Evolutionary conservation across 2,329 filamentous ascomycete genomes (phyloP).

Genomic region (Penicillium sp.): DNA sequence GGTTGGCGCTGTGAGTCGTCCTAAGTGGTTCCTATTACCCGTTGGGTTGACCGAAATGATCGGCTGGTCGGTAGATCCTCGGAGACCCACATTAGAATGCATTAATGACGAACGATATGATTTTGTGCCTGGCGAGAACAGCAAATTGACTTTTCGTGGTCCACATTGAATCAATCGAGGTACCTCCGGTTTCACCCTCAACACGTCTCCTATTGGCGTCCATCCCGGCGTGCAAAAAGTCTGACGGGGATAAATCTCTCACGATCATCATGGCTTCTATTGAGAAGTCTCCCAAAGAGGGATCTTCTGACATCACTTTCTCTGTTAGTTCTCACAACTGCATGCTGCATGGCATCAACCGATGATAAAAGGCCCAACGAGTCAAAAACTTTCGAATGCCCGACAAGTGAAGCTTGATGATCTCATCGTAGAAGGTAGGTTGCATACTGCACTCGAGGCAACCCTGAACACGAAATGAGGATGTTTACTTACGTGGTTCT

Average conservation of each 20-base stretch:
- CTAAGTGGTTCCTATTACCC: slow-evolving; percentile 7
- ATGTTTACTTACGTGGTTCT: background rate
- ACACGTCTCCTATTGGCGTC: background rate
- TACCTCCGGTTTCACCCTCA: background rate
- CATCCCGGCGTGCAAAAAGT: background rate
- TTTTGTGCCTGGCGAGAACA: background rate
- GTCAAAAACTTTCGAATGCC: background rate
- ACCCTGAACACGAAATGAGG: too few relatives aligned
- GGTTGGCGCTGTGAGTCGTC: background rate
- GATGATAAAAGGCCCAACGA: background rate
- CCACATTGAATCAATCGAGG: background rate
- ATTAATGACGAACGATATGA: slow-evolving; percentile 4
- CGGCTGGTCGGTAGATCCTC: slow-evolving; percentile 21
- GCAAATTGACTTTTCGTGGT: background rate
- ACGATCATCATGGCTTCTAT: background rate
- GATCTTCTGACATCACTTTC: background rate
- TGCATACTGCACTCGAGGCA: background rate
- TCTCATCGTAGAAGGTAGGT: background rate
- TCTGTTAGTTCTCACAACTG: background rate
- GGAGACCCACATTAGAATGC: slow-evolving; percentile 9
- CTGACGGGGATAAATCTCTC: background rate
- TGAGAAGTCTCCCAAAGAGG: background rate
- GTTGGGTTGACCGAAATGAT: slow-evolving; percentile 20
- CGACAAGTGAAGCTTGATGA: background rate
- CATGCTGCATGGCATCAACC: background rate